Percentiles rank a stretch among this genome's conserved stretches.
Evolutionary conservation across 1,284 basidiomycete species (phyloP).

Genomic region (Irpex rosettiformis): DNA sequence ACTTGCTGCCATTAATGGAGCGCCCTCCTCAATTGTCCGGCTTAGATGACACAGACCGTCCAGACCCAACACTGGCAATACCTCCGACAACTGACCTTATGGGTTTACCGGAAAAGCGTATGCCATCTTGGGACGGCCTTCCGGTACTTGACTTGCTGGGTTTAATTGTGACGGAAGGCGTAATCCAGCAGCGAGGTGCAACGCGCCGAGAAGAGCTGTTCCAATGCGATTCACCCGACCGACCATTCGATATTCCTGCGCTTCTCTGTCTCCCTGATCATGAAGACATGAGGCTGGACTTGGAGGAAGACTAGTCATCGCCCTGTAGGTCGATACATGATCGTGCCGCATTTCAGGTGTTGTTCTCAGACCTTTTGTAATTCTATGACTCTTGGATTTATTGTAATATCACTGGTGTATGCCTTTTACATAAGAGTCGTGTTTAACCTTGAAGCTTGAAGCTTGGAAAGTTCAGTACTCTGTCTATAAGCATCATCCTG

Average conservation of each 20-base stretch:
- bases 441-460: no score
- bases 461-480: no score
- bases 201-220: constrained; percentile 24
- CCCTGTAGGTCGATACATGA: neutral
- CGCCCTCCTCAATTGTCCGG: constrained; percentile 26
- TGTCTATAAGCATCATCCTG: no score
- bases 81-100: constrained; percentile 38
- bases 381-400: no score
- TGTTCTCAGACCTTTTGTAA: no score
- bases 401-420: no score
- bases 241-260: constrained; percentile 1
- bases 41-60: neutral
- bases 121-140: constrained; percentile 54
- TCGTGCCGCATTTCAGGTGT: neutral
- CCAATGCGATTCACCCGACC: constrained; percentile 6
- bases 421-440: no score
- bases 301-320: neutral
- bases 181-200: constrained; percentile 37
- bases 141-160: constrained; percentile 74
- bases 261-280: constrained; percentile 1
- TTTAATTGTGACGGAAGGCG: constrained; percentile 41
- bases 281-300: neutral
- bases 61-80: neutral
- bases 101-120: constrained; percentile 48
- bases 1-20: constrained; percentile 65